Conservation (phyloP, 345 rosid genomes). For the Gossypium sturtianum region DNA sequence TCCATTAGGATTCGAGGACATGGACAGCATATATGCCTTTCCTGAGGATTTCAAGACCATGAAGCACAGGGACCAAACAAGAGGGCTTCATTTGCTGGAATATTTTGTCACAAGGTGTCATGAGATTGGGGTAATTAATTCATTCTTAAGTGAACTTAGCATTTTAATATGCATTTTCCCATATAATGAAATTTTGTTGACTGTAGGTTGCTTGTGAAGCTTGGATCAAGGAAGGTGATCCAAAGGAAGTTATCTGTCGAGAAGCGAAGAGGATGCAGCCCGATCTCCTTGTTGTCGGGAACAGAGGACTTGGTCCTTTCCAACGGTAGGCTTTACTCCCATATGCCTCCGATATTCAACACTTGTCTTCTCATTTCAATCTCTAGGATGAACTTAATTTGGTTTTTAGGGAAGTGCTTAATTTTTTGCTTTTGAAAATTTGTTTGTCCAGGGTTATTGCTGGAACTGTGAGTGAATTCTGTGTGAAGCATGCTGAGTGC, state of each 20-base stretch:
- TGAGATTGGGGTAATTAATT: slow-evolving; percentile 59
- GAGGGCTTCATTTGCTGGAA: slow-evolving; percentile 85
- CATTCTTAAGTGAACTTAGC: background rate
- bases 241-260: slow-evolving; percentile 74
- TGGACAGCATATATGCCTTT: slow-evolving; percentile 79
- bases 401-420: background rate
- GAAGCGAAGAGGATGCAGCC: slow-evolving; percentile 77
- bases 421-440: background rate
- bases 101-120: slow-evolving; percentile 72
- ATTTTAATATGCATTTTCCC: background rate
- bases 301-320: slow-evolving; percentile 89
- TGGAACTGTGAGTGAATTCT: slow-evolving; percentile 90
- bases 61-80: slow-evolving; percentile 47
- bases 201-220: slow-evolving; percentile 74
- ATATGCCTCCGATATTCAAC: background rate
- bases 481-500: slow-evolving; percentile 92
- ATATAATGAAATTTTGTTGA: background rate
- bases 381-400: background rate
- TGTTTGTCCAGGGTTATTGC: slow-evolving; percentile 68
- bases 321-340: slow-evolving; percentile 46
- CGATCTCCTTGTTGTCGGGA: slow-evolving; percentile 79
- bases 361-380: background rate
- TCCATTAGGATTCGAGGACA: slow-evolving; percentile 59
- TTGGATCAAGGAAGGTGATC: slow-evolving; percentile 87
- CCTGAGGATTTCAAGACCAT: slow-evolving; percentile 71